Evolutionary conservation across 169 alveolate species (phyloP), one percentile per base, ranked within the genome.

Genomic region (Plasmodium sp.): DNA sequence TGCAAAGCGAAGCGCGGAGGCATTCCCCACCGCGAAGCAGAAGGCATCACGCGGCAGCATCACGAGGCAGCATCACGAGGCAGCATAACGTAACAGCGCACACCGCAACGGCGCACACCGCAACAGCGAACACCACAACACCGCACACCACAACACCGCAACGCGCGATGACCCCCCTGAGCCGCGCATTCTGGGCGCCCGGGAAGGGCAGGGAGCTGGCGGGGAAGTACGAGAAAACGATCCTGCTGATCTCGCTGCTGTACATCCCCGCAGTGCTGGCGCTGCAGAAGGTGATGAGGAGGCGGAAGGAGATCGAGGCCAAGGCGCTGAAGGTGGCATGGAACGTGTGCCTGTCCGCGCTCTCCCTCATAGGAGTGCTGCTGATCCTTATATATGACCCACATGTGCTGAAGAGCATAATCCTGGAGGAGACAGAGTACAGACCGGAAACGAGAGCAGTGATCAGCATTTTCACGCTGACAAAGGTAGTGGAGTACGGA

Each of bases 401-500:
- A 12, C 33, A 36, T 77, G 75, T 88, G 27, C 41, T 88, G 39
- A 88, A 79, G 81, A 56, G 72, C 41, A 10, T 88, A 58, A 88
- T 88, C 2, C 16, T 88, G 33, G 94, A 88, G 81, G 94, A 88
- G 82, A 18, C 80, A 3, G 94, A 88, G 81, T 88, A 88, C 71
- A 88, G 83, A 16, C 83, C 94, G 5, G 86, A 93, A 31, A 94
- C 96, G 0, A 84, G 97, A 33, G 97, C 96, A 6, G 97, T 96
- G 0, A 92, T 96, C 74, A 73, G 95, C 2, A 91, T 96, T 10
- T 96, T 96, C 81, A 93, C 96, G 18, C 71, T 95, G 18, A 86
- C 97, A 5, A 96, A 96, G 45, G 94, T 93, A 5, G 83, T 96
- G 3, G 97, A 96, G 83, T 96, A 93, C 92, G 97, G 97, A 12